Evolutionary conservation across 768 basidiomycete species (phyloP), one percentile per base, ranked within the genome.

Genomic region (Boletus edulis): DNA sequence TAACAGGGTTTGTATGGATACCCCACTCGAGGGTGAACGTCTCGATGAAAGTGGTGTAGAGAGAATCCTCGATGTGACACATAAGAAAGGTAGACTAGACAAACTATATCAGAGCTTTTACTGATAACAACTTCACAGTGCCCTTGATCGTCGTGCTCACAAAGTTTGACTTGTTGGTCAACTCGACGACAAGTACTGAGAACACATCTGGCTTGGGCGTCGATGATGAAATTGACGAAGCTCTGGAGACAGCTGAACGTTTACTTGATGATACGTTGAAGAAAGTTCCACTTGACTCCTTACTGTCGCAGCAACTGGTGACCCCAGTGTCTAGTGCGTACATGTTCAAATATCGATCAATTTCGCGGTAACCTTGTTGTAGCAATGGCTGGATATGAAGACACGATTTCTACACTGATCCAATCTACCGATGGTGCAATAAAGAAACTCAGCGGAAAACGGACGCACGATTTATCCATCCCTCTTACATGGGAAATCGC

Each of bases 31-130:
- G 1, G 55, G 55, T 3, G 55, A 52, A 27, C 55, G 55, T 29
- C 50, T 56, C n/a, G 27, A 15, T 22, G 55, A 56, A 46, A 56
- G 14, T 37, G 55, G 55, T 9, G 34, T 56, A n/a, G 55, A 56
- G 51, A 52, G 45, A 41, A 31, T 56, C 35, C 40, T 56, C 14
- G 51, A 42, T 1, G 46, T 53, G 40, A 40, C 55, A 12, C 29
- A 56, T n/a, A 53, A 53, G 34, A 53, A 53, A 31, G 27, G 55
- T 48, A 32, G 15, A 32, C 5, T 46, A 34, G 12, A 20, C 27
- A 20, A 13, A 34, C 13, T 11, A 13, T 11, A 34, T 34, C 32
- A 34, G 24, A 41, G n/a, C 18, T 5, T 27, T 31, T 37, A 14
- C 29, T 52, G 15, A 52, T 46, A 3, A 37, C 15, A 3, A 37